Conservation (phyloP, 2,329 filamentous ascomycete genomes). For the Didymella pinodella region DNA sequence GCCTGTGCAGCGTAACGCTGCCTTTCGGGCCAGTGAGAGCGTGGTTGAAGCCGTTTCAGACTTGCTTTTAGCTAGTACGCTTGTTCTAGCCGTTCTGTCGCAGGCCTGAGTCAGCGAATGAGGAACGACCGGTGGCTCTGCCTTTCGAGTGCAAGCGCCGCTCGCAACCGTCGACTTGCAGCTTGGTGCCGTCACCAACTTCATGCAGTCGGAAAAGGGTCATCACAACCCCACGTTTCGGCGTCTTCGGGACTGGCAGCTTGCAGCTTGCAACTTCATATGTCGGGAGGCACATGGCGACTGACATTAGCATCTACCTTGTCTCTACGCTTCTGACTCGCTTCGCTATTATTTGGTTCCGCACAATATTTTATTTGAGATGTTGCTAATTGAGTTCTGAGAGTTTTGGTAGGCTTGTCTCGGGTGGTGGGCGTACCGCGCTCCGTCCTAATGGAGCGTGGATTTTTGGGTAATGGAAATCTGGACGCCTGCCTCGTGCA, state of each 20-base stretch:
- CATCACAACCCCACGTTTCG: constrained; percentile 32
- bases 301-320: not conserved
- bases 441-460: constrained; percentile 1
- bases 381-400: constrained; percentile 4
- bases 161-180: constrained; percentile 29
- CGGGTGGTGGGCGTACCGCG: constrained; percentile 11
- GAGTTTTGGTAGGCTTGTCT: constrained; percentile 19
- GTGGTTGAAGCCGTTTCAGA: constrained; percentile 46
- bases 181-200: constrained; percentile 36
- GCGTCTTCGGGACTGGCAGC: constrained; percentile 16
- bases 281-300: not conserved
- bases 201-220: constrained; percentile 42
- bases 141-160: constrained; percentile 44
- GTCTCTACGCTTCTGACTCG: constrained; percentile 11
- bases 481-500: constrained; percentile 19
- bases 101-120: constrained; percentile 41
- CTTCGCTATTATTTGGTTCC: not conserved
- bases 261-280: constrained; percentile 10
- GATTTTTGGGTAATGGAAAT: constrained; percentile 15
- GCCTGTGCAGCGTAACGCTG: constrained; percentile 44
- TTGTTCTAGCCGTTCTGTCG: constrained; percentile 34
- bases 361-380: constrained; percentile 10
- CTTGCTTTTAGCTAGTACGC: constrained; percentile 43
- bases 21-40: constrained; percentile 36
- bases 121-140: constrained; percentile 29